A percentile compares a stretch with the other conserved stretches of the same genome.
phyloP scores from a whole-genome alignment of 139 green algal genomes.

The Diplosphaera chodatii region DNA sequence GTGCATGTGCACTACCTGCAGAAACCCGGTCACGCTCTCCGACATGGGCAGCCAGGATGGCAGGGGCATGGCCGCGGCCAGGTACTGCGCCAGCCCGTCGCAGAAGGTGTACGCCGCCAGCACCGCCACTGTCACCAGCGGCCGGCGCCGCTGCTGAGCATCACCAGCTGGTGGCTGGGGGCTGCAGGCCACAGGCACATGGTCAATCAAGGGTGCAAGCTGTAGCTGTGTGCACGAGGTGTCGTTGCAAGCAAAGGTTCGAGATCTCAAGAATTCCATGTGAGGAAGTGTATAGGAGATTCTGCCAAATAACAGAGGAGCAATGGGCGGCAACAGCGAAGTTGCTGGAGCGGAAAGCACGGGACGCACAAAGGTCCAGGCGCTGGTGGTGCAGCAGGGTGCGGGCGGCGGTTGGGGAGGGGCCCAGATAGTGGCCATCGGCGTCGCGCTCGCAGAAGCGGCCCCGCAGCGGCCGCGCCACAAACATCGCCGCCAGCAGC shows the following conservation, averaged over 20 bases:
- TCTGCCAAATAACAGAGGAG: no score
- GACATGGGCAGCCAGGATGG: no score
- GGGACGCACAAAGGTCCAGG: not conserved
- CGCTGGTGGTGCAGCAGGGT: not conserved
- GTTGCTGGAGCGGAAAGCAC: no score
- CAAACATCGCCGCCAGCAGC: constrained; percentile 15
- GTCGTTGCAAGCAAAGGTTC: no score
- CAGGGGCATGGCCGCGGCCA: constrained; percentile 5
- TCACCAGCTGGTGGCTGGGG: not conserved
- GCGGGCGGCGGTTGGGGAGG: not conserved
- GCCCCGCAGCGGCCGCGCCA: constrained; percentile 4
- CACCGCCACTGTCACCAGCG: constrained; percentile 19
- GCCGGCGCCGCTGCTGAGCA: not conserved
- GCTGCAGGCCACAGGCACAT: no score
- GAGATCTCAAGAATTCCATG: no score
- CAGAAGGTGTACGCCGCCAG: constrained; percentile 15
- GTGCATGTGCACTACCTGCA: no score
- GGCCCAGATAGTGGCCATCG: not conserved
- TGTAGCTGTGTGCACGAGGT: not conserved
- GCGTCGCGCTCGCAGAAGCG: constrained; percentile 3
- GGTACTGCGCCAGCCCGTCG: constrained; percentile 12
- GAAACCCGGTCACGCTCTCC: no score
- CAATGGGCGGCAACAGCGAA: no score
- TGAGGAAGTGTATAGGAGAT: no score
- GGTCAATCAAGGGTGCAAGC: no score